Percentiles rank a stretch among this genome's conserved stretches.
These are phyloP conservation scores for Colletotrichum falcatum DNA, from an alignment of 2,329 filamentous ascomycete genomes.

Conservation along the genomic window DNA sequence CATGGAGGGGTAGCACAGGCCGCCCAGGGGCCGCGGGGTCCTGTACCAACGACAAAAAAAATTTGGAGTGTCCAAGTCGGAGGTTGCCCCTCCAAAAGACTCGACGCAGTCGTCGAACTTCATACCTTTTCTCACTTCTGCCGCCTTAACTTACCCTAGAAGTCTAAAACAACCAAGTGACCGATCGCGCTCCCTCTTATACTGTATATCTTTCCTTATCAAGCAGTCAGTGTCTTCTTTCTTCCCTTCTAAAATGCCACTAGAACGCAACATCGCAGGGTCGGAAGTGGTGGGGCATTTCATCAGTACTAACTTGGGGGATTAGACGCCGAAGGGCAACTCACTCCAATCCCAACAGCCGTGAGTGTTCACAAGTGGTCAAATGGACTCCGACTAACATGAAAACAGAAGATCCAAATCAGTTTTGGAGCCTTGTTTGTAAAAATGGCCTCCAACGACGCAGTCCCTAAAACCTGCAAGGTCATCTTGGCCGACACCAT, in stretches of 20 bases:
- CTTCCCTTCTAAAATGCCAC: background rate
- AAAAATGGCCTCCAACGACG: slow-evolving; percentile 55
- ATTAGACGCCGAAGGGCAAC: slow-evolving; percentile 33
- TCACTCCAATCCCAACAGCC: slow-evolving; percentile 18
- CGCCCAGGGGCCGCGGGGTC: slow-evolving; percentile 39
- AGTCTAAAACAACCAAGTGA: background rate
- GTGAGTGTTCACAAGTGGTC: slow-evolving; percentile 10
- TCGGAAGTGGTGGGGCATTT: slow-evolving; percentile 38
- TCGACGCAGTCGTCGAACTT: slow-evolving; percentile 27
- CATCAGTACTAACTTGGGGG: slow-evolving; percentile 33
- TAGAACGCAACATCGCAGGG: slow-evolving; percentile 31
- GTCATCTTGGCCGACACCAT: slow-evolving; percentile 91
- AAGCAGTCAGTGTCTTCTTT: slow-evolving; percentile 21
- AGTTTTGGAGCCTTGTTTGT: background rate
- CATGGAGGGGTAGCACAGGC: slow-evolving; percentile 36
- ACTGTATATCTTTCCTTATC: background rate
- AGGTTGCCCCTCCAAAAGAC: slow-evolving; percentile 39
- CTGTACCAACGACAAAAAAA: slow-evolving; percentile 26
- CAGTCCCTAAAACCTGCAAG: slow-evolving; percentile 81
- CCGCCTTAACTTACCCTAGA: slow-evolving; percentile 1
- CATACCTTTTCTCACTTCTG: slow-evolving; percentile 22
- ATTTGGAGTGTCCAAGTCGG: slow-evolving; percentile 39
- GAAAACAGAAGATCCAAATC: background rate
- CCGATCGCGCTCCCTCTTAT: background rate
- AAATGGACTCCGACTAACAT: slow-evolving; percentile 1